A percentile compares a stretch with the other conserved stretches of the same genome.
phyloP scores from a whole-genome alignment of 768 basidiomycete genomes.

The Leccinum sublutescens region DNA sequence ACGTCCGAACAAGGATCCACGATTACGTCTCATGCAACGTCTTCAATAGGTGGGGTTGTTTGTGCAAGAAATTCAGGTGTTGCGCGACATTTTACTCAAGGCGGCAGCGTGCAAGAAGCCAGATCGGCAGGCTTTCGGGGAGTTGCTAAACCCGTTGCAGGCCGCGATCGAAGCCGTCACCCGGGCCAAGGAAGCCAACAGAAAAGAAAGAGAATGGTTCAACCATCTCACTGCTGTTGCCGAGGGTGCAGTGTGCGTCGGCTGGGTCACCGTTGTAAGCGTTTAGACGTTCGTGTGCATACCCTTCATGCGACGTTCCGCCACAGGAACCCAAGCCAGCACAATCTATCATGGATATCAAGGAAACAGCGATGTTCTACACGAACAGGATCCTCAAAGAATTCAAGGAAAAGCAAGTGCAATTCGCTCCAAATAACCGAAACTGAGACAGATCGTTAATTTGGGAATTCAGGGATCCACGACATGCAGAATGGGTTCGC shows the following conservation, averaged over 20 bases:
- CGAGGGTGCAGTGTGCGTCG: constrained; percentile 77
- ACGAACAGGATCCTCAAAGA: constrained; percentile 89
- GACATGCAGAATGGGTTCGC: constrained; percentile 87
- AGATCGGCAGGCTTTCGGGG: constrained; percentile 52
- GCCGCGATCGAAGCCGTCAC: constrained; percentile 70
- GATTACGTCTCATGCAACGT: constrained; percentile 4
- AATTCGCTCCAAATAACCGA: neutral
- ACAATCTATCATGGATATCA: constrained; percentile 75
- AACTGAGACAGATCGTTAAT: constrained; percentile 6
- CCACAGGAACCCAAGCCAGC: constrained; percentile 72
- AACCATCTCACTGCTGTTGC: constrained; percentile 78
- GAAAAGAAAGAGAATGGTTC: constrained; percentile 79
- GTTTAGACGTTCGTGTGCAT: neutral
- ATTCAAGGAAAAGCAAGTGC: constrained; percentile 83
- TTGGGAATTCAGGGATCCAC: constrained; percentile 61
- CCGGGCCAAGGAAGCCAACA: constrained; percentile 78
- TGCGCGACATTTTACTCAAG: constrained; percentile 66
- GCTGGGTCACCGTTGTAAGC: constrained; percentile 85
- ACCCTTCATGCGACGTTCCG: neutral
- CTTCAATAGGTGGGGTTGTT: constrained; percentile 61
- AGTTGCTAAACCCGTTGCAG: constrained; percentile 66
- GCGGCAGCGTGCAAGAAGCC: constrained; percentile 82
- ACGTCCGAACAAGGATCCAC: neutral
- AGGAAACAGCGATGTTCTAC: constrained; percentile 85
- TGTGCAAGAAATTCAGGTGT: constrained; percentile 60